Evolutionary conservation across 345 rosid genomes (phyloP).

Genomic region (Camelina laxa): DNA sequence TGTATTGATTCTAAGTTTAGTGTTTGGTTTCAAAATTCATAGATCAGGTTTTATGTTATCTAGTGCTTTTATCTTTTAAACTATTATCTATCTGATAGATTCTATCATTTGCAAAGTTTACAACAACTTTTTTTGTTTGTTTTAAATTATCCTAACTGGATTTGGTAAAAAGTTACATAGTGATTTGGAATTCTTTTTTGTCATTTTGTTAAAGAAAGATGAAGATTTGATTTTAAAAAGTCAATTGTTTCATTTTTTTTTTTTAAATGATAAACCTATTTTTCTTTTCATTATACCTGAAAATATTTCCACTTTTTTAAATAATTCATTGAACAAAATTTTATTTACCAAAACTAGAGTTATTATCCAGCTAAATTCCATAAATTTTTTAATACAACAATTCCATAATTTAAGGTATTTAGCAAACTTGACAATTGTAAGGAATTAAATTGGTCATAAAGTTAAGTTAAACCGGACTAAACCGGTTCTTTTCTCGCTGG

Average conservation of each 20-base stretch:
- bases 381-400: not conserved
- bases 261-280: not conserved
- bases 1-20: conserved; percentile 35
- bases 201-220: too few relatives aligned
- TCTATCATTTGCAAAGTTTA: not conserved
- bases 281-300: not conserved
- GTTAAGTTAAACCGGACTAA: conserved; percentile 24
- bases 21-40: conserved; percentile 17
- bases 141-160: not conserved
- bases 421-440: not conserved
- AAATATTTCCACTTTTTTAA: not conserved
- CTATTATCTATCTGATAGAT: not conserved
- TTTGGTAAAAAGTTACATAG: not conserved
- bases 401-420: not conserved
- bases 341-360: not conserved
- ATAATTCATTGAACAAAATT: not conserved
- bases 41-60: conserved; percentile 8
- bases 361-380: not conserved
- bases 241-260: too few relatives aligned
- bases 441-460: not conserved
- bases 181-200: not conserved
- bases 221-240: too few relatives aligned
- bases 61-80: too few relatives aligned
- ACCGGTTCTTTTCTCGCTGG: conserved; percentile 19
- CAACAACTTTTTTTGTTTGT: not conserved